phyloP scores from a whole-genome alignment of 306 rosid species.

The Quercus glauca region DNA sequence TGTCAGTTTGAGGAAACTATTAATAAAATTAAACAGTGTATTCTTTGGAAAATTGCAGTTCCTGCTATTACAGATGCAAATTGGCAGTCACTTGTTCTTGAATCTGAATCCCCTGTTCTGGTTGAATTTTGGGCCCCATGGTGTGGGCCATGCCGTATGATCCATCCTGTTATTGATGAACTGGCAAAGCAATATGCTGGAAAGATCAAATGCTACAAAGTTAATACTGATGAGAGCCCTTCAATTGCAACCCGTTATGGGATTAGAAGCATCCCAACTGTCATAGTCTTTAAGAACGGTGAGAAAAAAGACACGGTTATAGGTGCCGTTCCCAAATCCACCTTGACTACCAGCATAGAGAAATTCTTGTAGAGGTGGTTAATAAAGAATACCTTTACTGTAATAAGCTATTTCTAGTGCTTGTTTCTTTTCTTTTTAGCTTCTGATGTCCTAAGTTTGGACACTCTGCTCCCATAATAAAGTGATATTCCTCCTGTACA shows the following conservation, averaged over 20 bases:
- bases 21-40: background rate
- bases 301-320: slow-evolving; percentile 90
- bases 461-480: slow-evolving; percentile 34
- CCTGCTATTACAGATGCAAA: slow-evolving; percentile 49
- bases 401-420: slow-evolving; percentile 34
- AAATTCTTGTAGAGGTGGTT: slow-evolving; percentile 68
- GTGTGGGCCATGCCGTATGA: slow-evolving; percentile 99
- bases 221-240: slow-evolving; percentile 76
- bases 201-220: slow-evolving; percentile 85
- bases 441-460: slow-evolving; percentile 27
- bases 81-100: slow-evolving; percentile 73
- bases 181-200: slow-evolving; percentile 66
- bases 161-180: slow-evolving; percentile 77
- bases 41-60: slow-evolving; percentile 47
- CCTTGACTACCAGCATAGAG: slow-evolving; percentile 75
- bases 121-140: slow-evolving; percentile 99
- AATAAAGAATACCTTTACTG: slow-evolving; percentile 25
- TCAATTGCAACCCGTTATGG: slow-evolving; percentile 70
- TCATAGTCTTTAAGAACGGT: slow-evolving; percentile 72
- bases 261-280: slow-evolving; percentile 90
- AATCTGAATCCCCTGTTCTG: slow-evolving; percentile 55
- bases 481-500: slow-evolving; percentile 43
- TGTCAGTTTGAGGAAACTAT: slow-evolving; percentile 10
- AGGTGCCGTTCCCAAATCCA: slow-evolving; percentile 93
- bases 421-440: slow-evolving; percentile 27